Percentiles rank a stretch among this genome's conserved stretches.
phyloP scores from a whole-genome alignment of 306 rosid species.

The Quillaja saponaria region DNA sequence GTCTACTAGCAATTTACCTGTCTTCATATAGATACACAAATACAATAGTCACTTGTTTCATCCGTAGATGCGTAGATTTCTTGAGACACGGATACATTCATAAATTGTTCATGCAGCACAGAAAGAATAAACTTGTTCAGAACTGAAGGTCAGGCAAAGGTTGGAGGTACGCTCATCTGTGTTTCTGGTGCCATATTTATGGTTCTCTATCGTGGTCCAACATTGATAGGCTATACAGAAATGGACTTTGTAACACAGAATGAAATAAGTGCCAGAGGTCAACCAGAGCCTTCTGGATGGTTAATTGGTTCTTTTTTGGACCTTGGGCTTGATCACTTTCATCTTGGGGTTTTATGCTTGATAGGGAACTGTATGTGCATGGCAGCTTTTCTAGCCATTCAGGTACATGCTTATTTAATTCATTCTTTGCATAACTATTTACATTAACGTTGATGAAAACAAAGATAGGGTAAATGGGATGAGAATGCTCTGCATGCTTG shows the following conservation, averaged over 20 bases:
- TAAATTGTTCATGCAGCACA: constrained; percentile 69
- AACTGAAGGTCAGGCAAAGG: constrained; percentile 80
- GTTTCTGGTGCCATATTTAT: constrained; percentile 85
- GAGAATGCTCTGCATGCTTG: too few relatives aligned
- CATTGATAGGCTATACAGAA: constrained; percentile 56
- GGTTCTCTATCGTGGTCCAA: constrained; percentile 81
- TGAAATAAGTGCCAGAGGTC: constrained; percentile 80
- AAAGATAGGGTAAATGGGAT: too few relatives aligned
- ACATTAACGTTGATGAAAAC: constrained; percentile 1
- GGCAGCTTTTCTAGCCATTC: constrained; percentile 88
- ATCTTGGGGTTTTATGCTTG: constrained; percentile 82
- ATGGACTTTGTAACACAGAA: constrained; percentile 29
- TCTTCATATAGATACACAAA: constrained; percentile 2
- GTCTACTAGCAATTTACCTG: constrained; percentile 16
- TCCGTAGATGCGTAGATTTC: too few relatives aligned
- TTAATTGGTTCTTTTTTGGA: constrained; percentile 52
- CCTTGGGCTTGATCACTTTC: constrained; percentile 66
- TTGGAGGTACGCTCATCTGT: constrained; percentile 76
- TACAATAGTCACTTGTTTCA: too few relatives aligned
- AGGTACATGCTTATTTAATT: constrained; percentile 47
- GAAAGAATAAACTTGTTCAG: constrained; percentile 80
- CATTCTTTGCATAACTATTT: neutral
- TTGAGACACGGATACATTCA: constrained; percentile 8
- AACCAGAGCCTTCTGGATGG: constrained; percentile 87
- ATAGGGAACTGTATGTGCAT: constrained; percentile 93